These are phyloP conservation scores for Tricholoma matsutake DNA, from an alignment of 768 basidiomycete species.

Conservation along the genomic window DNA sequence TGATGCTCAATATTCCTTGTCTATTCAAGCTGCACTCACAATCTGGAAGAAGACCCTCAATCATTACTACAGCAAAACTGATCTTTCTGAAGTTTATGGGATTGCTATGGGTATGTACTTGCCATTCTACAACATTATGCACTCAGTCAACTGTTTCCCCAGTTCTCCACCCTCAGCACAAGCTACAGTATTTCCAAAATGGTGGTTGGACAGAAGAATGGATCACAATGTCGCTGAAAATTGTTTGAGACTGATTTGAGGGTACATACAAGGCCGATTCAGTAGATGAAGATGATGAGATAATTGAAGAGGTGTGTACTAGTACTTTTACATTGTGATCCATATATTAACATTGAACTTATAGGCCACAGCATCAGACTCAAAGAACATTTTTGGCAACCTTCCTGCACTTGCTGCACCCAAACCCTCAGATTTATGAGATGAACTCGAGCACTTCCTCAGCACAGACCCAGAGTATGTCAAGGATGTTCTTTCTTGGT, in stretches of 20 bases:
- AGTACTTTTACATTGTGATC: neutral
- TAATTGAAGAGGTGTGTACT: neutral
- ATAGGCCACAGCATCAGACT: neutral
- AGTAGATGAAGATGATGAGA: neutral
- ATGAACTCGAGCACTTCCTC: constrained; percentile 30
- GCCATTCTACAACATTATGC: neutral
- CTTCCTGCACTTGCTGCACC: neutral
- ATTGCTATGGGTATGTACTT: constrained; percentile 28
- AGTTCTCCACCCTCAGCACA: constrained; percentile 36
- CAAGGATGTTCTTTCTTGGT: constrained; percentile 15
- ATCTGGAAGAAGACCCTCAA: constrained; percentile 24
- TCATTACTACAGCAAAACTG: no score
- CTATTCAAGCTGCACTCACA: constrained; percentile 19
- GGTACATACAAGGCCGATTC: neutral
- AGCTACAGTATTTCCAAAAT: constrained; percentile 31
- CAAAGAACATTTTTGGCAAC: no score
- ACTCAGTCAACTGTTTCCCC: neutral
- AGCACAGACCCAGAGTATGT: constrained; percentile 22
- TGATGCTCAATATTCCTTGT: neutral
- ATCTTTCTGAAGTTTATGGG: constrained; percentile 22
- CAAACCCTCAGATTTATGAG: constrained; percentile 9
- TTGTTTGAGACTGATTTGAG: constrained; percentile 20
- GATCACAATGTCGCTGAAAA: constrained; percentile 22
- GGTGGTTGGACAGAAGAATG: constrained; percentile 26
- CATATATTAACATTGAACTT: neutral